These are phyloP conservation scores for Saraca asoca DNA, from an alignment of 331 rosid species.

Conservation along the genomic window DNA sequence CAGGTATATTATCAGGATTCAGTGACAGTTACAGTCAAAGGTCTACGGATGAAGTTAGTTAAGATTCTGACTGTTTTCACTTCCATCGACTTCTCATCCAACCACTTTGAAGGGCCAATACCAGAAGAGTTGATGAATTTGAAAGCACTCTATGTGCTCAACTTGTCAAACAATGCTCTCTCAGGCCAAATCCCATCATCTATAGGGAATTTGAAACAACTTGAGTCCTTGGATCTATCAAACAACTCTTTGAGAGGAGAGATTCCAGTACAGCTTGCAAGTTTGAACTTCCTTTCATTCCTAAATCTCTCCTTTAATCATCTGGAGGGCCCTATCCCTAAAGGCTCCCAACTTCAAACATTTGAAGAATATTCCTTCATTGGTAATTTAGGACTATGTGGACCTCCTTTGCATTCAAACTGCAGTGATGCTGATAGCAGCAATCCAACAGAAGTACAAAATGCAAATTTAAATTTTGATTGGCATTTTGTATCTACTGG, in stretches of 20 bases:
- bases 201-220: constrained; percentile 31
- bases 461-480: constrained; percentile 35
- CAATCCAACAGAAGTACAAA: no score
- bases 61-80: constrained; percentile 48
- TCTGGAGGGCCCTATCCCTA: constrained; percentile 50
- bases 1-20: constrained; percentile 42
- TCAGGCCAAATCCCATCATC: constrained; percentile 49
- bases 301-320: constrained; percentile 49
- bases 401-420: constrained; percentile 35
- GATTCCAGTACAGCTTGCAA: constrained; percentile 43
- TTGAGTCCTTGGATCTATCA: constrained; percentile 63
- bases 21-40: constrained; percentile 45
- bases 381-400: constrained; percentile 54
- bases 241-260: constrained; percentile 38
- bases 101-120: constrained; percentile 44
- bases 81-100: constrained; percentile 53
- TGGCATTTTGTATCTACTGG: constrained; percentile 68
- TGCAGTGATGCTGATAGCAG: constrained; percentile 27
- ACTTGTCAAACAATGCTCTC: constrained; percentile 53
- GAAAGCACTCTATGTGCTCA: constrained; percentile 40
- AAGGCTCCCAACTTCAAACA: constrained; percentile 34
- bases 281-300: constrained; percentile 44
- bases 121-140: constrained; percentile 45
- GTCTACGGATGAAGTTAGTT: constrained; percentile 34
- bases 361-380: constrained; percentile 17